Evolutionary conservation across 2,329 filamentous ascomycete species (phyloP).

Genomic region (Penicillium sclerotiorum): DNA sequence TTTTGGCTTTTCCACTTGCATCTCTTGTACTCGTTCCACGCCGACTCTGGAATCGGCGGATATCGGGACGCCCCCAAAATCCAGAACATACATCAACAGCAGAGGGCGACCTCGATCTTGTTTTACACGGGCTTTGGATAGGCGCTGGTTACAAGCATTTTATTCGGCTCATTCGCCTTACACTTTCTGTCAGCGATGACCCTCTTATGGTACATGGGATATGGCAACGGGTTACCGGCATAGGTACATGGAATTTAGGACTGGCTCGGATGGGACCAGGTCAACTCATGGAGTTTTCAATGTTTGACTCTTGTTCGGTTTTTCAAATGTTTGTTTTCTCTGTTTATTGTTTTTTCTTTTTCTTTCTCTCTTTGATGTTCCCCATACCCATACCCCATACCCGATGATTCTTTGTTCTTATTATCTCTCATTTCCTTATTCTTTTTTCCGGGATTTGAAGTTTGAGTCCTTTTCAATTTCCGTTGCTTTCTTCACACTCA

Average conservation of each 20-base stretch:
- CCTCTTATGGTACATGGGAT: slow-evolving; percentile 1
- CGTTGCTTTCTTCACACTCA: slow-evolving; percentile 5
- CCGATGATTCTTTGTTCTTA: slow-evolving; percentile 13
- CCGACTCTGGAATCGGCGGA: slow-evolving; percentile 5
- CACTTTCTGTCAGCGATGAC: background rate
- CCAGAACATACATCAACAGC: slow-evolving; percentile 20
- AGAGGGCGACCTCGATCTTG: slow-evolving; percentile 29
- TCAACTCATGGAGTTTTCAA: slow-evolving; percentile 13
- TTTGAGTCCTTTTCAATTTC: slow-evolving; percentile 11
- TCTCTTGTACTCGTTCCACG: slow-evolving; percentile 2
- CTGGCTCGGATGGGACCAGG: slow-evolving; percentile 3
- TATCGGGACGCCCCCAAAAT: slow-evolving; percentile 13
- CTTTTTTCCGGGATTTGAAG: slow-evolving; percentile 2
- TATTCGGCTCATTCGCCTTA: background rate
- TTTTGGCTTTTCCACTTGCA: background rate
- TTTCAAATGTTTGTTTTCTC: slow-evolving; percentile 10
- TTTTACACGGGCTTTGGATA: slow-evolving; percentile 19
- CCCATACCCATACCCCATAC: slow-evolving; percentile 9
- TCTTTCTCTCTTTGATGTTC: slow-evolving; percentile 15
- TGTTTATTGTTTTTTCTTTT: slow-evolving; percentile 16
- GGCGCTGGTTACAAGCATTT: slow-evolving; percentile 11
- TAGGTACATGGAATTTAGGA: slow-evolving; percentile 10
- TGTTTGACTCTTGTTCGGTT: background rate
- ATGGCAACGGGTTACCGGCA: slow-evolving; percentile 6
- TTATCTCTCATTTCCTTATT: slow-evolving; percentile 12